phyloP scores from a whole-genome alignment of 805 yeast genomes.

The Jamesozyma rosinii region DNA sequence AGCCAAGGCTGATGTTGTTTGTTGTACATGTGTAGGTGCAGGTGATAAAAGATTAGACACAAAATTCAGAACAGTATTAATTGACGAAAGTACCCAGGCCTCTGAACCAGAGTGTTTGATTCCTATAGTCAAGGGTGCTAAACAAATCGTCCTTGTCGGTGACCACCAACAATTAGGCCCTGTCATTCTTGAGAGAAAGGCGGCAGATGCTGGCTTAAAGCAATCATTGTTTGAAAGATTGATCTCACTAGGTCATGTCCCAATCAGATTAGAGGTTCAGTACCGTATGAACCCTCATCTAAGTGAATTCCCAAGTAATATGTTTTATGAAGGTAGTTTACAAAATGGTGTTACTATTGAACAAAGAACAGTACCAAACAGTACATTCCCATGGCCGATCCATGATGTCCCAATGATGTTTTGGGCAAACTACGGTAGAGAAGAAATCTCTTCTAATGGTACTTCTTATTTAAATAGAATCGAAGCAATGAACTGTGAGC shows the following conservation, averaged over 20 bases:
- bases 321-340: slow-evolving; percentile 85
- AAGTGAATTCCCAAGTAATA: slow-evolving; percentile 79
- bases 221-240: slow-evolving; percentile 85
- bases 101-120: slow-evolving; percentile 86
- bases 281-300: slow-evolving; percentile 90
- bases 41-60: slow-evolving; percentile 59
- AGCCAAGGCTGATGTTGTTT: slow-evolving; percentile 61
- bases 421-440: slow-evolving; percentile 84
- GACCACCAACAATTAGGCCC: slow-evolving; percentile 96
- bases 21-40: slow-evolving; percentile 90
- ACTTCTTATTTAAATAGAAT: slow-evolving; percentile 74
- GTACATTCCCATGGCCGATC: slow-evolving; percentile 88
- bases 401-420: slow-evolving; percentile 86
- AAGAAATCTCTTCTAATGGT: slow-evolving; percentile 77
- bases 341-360: slow-evolving; percentile 85
- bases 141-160: slow-evolving; percentile 83
- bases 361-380: slow-evolving; percentile 47
- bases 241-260: slow-evolving; percentile 71
- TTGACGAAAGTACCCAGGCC: slow-evolving; percentile 92
- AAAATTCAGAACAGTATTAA: slow-evolving; percentile 67
- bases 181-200: slow-evolving; percentile 68
- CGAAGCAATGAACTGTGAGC: slow-evolving; percentile 84
- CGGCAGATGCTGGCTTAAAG: slow-evolving; percentile 76
- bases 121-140: slow-evolving; percentile 82
- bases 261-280: slow-evolving; percentile 81